phyloP scores from a whole-genome alignment of 305 asterid genomes.

The Andrographis paniculata region DNA sequence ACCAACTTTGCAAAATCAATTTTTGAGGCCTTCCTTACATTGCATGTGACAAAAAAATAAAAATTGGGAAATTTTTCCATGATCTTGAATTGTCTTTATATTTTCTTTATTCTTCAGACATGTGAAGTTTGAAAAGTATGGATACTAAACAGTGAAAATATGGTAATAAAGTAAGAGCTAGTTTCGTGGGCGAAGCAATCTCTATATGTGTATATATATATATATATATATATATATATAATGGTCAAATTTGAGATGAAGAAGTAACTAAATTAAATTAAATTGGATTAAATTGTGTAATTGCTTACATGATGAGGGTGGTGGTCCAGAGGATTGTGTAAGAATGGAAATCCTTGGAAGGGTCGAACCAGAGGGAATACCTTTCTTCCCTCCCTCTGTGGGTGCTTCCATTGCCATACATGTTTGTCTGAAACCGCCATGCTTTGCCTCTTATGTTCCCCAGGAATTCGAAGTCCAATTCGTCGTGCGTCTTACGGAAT shows the following conservation, averaged over 20 bases:
- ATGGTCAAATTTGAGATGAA: slow-evolving; percentile 31
- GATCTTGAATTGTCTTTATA: not conserved
- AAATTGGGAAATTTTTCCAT: slow-evolving; percentile 1
- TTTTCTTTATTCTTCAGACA: slow-evolving; percentile 14
- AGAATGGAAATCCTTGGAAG: slow-evolving; percentile 65
- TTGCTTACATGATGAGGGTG: slow-evolving; percentile 69
- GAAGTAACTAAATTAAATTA: slow-evolving; percentile 20
- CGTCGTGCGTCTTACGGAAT: slow-evolving; percentile 65
- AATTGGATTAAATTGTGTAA: slow-evolving; percentile 7
- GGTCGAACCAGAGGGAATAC: slow-evolving; percentile 77
- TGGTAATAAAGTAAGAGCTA: slow-evolving; percentile 10
- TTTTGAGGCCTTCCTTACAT: slow-evolving; percentile 14
- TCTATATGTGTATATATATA: not conserved
- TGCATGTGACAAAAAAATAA: slow-evolving; percentile 30
- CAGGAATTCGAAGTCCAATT: slow-evolving; percentile 81
- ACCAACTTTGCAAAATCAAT: slow-evolving; percentile 16
- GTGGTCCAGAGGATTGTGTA: slow-evolving; percentile 89
- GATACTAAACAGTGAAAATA: not conserved
- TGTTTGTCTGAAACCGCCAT: slow-evolving; percentile 93
- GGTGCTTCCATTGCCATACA: slow-evolving; percentile 96
- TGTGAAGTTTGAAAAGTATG: slow-evolving; percentile 26
- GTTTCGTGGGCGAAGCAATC: slow-evolving; percentile 17
- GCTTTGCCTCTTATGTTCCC: slow-evolving; percentile 79
- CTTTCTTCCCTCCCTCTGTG: slow-evolving; percentile 90
- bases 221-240: not conserved